Conservation (phyloP, 495 filamentous ascomycete species). For the Aspergillus coremiiformis region DNA sequence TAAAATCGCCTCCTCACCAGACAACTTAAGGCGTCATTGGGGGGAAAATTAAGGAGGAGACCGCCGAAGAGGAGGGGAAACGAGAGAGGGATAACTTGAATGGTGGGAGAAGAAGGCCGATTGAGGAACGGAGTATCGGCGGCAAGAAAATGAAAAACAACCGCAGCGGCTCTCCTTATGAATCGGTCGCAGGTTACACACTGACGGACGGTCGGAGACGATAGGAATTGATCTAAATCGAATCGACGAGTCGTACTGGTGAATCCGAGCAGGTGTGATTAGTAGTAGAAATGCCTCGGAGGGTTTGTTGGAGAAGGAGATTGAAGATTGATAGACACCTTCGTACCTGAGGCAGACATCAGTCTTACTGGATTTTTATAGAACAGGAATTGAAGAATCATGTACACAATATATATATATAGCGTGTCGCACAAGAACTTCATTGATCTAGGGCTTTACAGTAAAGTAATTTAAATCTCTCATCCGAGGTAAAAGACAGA, state of each 20-base stretch:
- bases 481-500: too few relatives aligned
- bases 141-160: slow-evolving; percentile 17
- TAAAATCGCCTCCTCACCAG: background rate
- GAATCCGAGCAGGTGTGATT: background rate
- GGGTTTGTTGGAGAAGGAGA: background rate
- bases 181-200: slow-evolving; percentile 19
- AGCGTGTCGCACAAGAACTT: too few relatives aligned
- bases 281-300: background rate
- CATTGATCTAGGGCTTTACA: too few relatives aligned
- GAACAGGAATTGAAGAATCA: too few relatives aligned
- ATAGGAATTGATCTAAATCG: background rate
- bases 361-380: too few relatives aligned
- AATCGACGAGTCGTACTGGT: too few relatives aligned
- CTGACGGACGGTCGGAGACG: slow-evolving; percentile 9
- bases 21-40: slow-evolving; percentile 8
- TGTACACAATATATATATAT: too few relatives aligned
- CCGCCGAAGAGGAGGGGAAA: background rate
- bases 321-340: background rate
- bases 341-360: background rate
- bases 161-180: slow-evolving; percentile 9
- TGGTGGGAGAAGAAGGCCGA: slow-evolving; percentile 10
- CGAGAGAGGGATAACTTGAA: slow-evolving; percentile 9
- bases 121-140: slow-evolving; percentile 17
- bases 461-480: too few relatives aligned
- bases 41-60: background rate